Base-by-base conservation (phyloP, 2,329 filamentous ascomycete species). In the Didymella exigua region DNA sequence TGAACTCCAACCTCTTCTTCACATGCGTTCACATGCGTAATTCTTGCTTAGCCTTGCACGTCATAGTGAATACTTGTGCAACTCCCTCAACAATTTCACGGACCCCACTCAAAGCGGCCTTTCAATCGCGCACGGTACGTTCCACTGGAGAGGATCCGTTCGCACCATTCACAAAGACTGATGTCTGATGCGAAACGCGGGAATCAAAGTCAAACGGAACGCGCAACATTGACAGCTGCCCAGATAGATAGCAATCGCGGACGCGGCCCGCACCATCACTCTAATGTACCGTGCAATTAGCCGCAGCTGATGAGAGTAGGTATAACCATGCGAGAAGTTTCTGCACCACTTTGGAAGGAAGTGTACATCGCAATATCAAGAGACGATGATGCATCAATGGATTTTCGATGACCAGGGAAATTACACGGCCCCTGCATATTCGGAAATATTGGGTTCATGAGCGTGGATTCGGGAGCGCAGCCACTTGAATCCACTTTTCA, bases 1-100 rank as follows among this genome's bases (percentile, higher is more conserved):
- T 42, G 29, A 31, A 49, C 41, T 34, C 31, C 23, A 50, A 16
- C 5, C 2, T 29, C 11, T 11, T 24, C 36, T 24, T 38, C 14
- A 23, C 19, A 5, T 27, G 26, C 10, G 26, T 5, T 27, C 13
- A 5, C 19, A 8, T 37, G 13, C 33, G 31, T 26, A 37, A 19
- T 38, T 44, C 27, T 10, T 49, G 51, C 45, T 24, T 21, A 40
- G 7, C 19, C 14, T n/a, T 38, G 50, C 46, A 50, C 52, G 52
- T 55, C 52, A 50, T 55, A 11, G 19, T 30, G 34, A 50, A 24
- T 26, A 41, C 24, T 26, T 27, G 29, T 45, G 41, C 34, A 26
- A 30, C 40, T 11, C 9, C 16, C 52, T 50, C 52, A 55, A 55
- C 46, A 50, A 46, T 50, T 55, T 50, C 47, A 50, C 46, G 16